Evolutionary conservation across 2,329 filamentous ascomycete species (phyloP).

Genomic region (Clarireedia paspali): DNA sequence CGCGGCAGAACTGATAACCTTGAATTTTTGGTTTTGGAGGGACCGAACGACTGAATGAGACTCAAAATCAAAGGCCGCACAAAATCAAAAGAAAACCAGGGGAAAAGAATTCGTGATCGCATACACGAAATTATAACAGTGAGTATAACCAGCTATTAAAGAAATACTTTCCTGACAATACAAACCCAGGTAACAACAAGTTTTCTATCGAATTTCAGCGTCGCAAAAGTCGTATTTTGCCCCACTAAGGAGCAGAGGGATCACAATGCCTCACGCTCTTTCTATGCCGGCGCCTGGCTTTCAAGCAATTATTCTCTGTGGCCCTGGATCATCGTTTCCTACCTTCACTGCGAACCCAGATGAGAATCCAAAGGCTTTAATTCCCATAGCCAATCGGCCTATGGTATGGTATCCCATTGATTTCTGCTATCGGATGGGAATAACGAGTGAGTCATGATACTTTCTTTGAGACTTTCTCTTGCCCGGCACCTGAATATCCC

Average conservation of each 20-base stretch:
- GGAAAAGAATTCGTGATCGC: background rate
- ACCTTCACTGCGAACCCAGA: conserved; percentile 76
- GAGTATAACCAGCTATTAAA: too few relatives aligned
- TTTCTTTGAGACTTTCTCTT: background rate
- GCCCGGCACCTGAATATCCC: background rate
- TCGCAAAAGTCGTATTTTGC: background rate
- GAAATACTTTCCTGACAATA: too few relatives aligned
- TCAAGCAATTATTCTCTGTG: conserved; percentile 76
- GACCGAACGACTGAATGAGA: too few relatives aligned
- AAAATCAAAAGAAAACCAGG: too few relatives aligned
- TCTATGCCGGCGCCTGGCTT: conserved; percentile 68
- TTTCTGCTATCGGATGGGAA: conserved; percentile 74
- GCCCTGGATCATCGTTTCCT: conserved; percentile 72
- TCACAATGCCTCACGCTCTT: conserved; percentile 65
- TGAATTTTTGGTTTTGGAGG: background rate
- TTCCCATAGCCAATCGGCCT: conserved; percentile 76
- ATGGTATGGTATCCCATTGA: conserved; percentile 90
- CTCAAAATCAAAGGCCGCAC: too few relatives aligned
- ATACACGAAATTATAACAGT: background rate
- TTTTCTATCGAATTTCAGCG: background rate
- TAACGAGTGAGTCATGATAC: conserved; percentile 50
- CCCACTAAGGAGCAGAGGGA: background rate
- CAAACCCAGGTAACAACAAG: background rate
- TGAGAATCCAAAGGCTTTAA: conserved; percentile 73
- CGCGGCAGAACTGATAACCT: background rate